Conservation (phyloP, 140 eudicot genomes). For the Senecio squalidus region DNA sequence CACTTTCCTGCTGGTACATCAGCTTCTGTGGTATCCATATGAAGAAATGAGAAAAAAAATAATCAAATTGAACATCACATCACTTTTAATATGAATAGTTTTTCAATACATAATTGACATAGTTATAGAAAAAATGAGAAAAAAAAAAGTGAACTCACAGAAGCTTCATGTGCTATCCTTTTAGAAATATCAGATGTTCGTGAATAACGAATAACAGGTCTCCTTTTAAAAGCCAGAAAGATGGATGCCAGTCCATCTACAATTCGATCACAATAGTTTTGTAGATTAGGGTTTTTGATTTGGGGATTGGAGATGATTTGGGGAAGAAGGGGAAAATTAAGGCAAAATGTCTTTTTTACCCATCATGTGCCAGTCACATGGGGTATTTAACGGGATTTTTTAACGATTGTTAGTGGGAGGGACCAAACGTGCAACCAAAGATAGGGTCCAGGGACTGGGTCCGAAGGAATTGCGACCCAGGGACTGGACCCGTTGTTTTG, state of each 20-base stretch:
- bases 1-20: constrained; percentile 99
- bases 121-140: no score
- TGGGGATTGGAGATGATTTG: no score
- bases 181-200: constrained; percentile 86
- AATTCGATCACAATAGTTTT: constrained; percentile 74
- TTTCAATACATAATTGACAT: constrained; percentile 2
- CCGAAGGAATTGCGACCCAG: no score
- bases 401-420: no score
- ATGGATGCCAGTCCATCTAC: constrained; percentile 93
- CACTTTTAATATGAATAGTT: background rate
- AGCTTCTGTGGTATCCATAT: constrained; percentile 59
- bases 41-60: background rate
- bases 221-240: constrained; percentile 75
- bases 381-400: no score
- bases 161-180: constrained; percentile 87
- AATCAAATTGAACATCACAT: background rate
- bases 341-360: no score
- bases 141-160: constrained; percentile 42
- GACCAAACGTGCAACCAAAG: no score
- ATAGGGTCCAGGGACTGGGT: no score
- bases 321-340: no score
- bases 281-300: constrained; percentile 66
- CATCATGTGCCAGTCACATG: no score
- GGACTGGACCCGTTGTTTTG: no score
- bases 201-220: constrained; percentile 88